phyloP scores from a whole-genome alignment of 768 basidiomycete species.

The Lactifluus pinguis region DNA sequence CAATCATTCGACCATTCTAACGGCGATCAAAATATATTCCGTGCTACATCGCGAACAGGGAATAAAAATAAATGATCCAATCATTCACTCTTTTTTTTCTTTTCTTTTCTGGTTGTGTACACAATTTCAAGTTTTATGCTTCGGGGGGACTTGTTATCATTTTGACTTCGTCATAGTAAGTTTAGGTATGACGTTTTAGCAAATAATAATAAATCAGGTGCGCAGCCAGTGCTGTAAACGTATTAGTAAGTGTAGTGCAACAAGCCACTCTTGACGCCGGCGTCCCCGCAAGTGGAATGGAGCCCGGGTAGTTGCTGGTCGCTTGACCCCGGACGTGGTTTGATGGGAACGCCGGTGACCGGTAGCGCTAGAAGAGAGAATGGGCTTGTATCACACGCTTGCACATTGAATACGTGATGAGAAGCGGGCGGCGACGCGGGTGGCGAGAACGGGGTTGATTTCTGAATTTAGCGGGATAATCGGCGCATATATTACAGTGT shows the following conservation, averaged over 20 bases:
- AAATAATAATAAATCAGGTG: not conserved
- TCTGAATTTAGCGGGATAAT: not conserved
- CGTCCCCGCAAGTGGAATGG: not conserved
- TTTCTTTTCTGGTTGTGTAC: not conserved
- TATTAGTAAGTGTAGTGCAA: too few species aligned
- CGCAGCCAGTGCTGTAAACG: not conserved
- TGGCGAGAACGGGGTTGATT: not conserved
- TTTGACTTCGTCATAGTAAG: too few species aligned
- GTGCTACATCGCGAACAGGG: not conserved
- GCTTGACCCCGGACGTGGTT: not conserved
- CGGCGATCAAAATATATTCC: constrained; percentile 12
- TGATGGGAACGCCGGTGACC: not conserved
- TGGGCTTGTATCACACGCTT: not conserved
- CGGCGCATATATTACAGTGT: too few species aligned
- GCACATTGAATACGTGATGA: not conserved
- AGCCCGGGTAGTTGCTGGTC: not conserved
- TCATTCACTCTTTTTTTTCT: not conserved
- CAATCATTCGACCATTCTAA: constrained; percentile 17
- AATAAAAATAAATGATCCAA: constrained; percentile 1
- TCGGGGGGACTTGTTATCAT: too few species aligned
- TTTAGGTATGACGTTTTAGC: not conserved
- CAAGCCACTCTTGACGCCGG: not conserved
- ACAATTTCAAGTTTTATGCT: not conserved
- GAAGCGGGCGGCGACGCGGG: not conserved
- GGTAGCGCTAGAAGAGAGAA: not conserved